Evolutionary conservation across 202 grass and related monocot species (phyloP), one percentile per base, ranked within the genome.

Genomic region (Schoenoplectus tabernaemontani): DNA sequence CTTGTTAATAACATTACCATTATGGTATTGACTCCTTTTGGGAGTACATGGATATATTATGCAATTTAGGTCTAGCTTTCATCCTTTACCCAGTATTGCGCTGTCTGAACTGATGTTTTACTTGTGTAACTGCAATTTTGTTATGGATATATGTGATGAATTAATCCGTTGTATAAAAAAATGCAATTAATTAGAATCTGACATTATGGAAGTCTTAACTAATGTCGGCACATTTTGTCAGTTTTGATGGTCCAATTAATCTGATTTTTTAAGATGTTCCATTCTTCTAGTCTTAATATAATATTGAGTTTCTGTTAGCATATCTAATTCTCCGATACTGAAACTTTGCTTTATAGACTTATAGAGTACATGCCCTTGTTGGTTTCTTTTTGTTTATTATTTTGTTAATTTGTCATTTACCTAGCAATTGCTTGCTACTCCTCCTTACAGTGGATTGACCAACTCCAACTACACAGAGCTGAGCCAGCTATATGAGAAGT

Each of bases 391-490:
- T 24, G 50, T 24, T 79, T 79, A 32, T 39, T 43, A 19, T 68
- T 34, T 75, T 53, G 20, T 75, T 47, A 34, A 42, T 4, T 69
- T 43, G 2, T 69, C 9, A 34, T 54, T 75, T 51, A 24, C 65
- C 78, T 78, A 64, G 33, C 26, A 56, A 54, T 36, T 84, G 23
- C 41, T 78, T 78, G 26, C 33, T 58, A 5, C 20, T 9, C 74
- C 41, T 75, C 1, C 11, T 73, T 87, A 53, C 69, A 97, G 95
- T 82, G 91, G 95, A 36, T 70, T 97, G 83, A 90, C 95, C 77
- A 97, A 90, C 87, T 92, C 95, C 24, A 97, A 97, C 81, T 97
- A 94, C 64, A 94, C 86, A 10, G 89, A 94, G 26, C 76, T 98
- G 36, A 88, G 79, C 59, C 69, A 93, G 38, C 65, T 98, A 69